These are phyloP conservation scores for Penicillium lagena DNA, from an alignment of 495 filamentous ascomycete genomes.

Conservation along the genomic window DNA sequence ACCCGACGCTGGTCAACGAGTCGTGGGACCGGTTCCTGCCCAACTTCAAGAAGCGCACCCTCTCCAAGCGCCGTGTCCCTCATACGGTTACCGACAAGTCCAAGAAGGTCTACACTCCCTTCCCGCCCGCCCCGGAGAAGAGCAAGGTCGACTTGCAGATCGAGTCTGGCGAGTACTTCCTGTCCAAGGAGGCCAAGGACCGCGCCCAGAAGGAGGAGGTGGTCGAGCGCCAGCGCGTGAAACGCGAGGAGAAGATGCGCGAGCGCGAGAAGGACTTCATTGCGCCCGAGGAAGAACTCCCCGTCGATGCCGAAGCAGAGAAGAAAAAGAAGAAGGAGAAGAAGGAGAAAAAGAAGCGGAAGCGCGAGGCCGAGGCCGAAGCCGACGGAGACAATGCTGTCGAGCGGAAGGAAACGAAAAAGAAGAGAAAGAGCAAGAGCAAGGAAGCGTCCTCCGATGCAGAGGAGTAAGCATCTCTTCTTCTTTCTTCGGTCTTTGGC, in stretches of 20 bases:
- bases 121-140: conserved; percentile 70
- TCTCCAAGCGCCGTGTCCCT: conserved; percentile 77
- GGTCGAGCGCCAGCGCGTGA: conserved; percentile 72
- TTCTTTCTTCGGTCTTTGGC: conserved; percentile 17
- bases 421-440: conserved; percentile 43
- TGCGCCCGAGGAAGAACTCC: conserved; percentile 66
- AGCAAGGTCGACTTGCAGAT: conserved; percentile 98
- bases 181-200: conserved; percentile 86
- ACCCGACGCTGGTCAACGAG: conserved; percentile 78
- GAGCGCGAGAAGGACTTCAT: conserved; percentile 80
- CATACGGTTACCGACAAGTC: conserved; percentile 86
- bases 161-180: conserved; percentile 95
- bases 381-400: conserved; percentile 23
- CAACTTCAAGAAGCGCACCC: conserved; percentile 93
- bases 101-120: conserved; percentile 90
- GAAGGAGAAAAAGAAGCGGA: conserved; percentile 35
- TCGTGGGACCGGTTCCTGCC: conserved; percentile 96
- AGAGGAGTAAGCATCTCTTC: conserved; percentile 17
- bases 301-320: conserved; percentile 36
- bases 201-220: conserved; percentile 70
- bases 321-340: conserved; percentile 43
- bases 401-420: conserved; percentile 40
- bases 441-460: conserved; percentile 28
- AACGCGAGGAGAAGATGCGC: conserved; percentile 83
- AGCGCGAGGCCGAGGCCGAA: conserved; percentile 35